phyloP scores from a whole-genome alignment of 1,284 basidiomycete genomes.

The Nidula niveotomentosa region DNA sequence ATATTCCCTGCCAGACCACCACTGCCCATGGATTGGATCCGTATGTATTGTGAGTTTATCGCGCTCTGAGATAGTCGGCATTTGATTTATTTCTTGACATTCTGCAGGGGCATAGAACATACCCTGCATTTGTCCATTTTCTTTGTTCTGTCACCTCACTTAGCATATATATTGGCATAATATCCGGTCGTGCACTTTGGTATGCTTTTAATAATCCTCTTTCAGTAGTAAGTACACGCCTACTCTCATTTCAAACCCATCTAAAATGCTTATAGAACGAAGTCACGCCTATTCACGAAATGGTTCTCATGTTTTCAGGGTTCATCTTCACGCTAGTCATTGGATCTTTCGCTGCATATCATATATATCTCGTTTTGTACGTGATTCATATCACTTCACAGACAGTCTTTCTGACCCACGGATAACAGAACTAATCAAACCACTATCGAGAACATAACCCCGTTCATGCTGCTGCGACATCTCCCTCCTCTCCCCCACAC shows the following conservation, averaged over 20 bases:
- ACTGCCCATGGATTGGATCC: slow-evolving; percentile 84
- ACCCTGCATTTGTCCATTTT: slow-evolving; percentile 86
- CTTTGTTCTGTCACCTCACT: slow-evolving; percentile 68
- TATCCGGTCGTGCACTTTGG: slow-evolving; percentile 59
- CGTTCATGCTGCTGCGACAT: slow-evolving; percentile 71
- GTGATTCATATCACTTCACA: slow-evolving; percentile 25
- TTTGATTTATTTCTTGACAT: slow-evolving; percentile 3
- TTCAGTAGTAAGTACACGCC: slow-evolving; percentile 45
- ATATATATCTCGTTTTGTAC: slow-evolving; percentile 78
- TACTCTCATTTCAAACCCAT: too few relatives aligned
- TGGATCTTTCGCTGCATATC: slow-evolving; percentile 78
- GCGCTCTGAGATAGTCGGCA: neutral
- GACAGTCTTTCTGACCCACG: neutral
- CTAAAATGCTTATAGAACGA: slow-evolving; percentile 47
- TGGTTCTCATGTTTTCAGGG: slow-evolving; percentile 65
- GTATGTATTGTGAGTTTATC: slow-evolving; percentile 69
- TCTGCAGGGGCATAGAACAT: slow-evolving; percentile 77
- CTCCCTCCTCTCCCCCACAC: slow-evolving; percentile 57
- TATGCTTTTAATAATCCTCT: slow-evolving; percentile 69
- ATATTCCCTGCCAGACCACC: slow-evolving; percentile 64
- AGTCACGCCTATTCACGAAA: slow-evolving; percentile 67
- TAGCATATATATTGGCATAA: slow-evolving; percentile 56
- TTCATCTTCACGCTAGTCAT: slow-evolving; percentile 66
- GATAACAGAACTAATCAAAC: slow-evolving; percentile 78
- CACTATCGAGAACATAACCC: slow-evolving; percentile 79